Evolutionary conservation across 495 filamentous ascomycete genomes (phyloP), one percentile per base, ranked within the genome.

Genomic region (Mytilinidion resinicola): DNA sequence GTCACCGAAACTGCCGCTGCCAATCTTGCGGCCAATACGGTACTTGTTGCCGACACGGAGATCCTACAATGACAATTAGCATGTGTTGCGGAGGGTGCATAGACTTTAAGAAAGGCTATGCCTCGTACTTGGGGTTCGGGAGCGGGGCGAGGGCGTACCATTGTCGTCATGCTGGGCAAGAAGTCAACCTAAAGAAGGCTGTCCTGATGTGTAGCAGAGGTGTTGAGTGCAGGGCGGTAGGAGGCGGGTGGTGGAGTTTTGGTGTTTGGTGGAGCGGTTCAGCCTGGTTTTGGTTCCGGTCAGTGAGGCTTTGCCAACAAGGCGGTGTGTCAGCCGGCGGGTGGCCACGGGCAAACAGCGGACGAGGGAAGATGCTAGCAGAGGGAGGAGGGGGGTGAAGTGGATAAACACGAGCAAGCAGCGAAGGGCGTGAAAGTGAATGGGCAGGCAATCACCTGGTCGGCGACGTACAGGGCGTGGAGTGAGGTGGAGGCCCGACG

Each of bases 1-100:
- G 63, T 99, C 95, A 76, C 95, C 95, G 75, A 99, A 99, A 72
- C 87, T 91, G 65, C 95, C 95, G 59, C 91, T 96, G 64, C 95
- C 95, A 71, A 99, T 99, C 81, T 99, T 99, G 56, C 95, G 90
- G 67, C 95, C 95, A 74, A 99, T 99, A 59, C 95, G 90, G 83
- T 99, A 99, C 77, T 99, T 97, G 75, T 99, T 99, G 73, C 93
- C 93, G 78, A 99, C 93, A 74, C 93, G 89, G 65, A 99, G 84
- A 86, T 99, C 93, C 93, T 98, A 55, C 41, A n/a, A 55, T 47
- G 30, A 15, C 43, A 20, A 30, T 57, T 38, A 57, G 55, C 38
- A 7, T 9, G 43, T 38, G 33, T 17, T 47, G 48, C 30, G 20
- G 34, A 25, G 21, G 19, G 44, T 20, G 48, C 34, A 12, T 49